These are phyloP conservation scores for Aquilaria yunnanensis DNA, from an alignment of 345 rosid genomes.

Conservation along the genomic window DNA sequence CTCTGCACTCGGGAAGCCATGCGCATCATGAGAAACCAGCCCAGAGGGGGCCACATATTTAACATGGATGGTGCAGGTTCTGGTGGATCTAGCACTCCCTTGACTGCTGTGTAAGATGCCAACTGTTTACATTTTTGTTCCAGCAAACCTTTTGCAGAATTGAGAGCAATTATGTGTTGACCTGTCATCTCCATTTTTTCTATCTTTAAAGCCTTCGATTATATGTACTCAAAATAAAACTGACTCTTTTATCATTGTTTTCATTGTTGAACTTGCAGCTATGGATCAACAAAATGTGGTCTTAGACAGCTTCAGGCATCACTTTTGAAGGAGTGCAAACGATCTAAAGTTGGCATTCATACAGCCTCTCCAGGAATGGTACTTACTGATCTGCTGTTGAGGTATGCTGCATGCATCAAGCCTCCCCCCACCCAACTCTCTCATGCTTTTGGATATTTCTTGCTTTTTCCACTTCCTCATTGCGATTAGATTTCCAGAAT, in stretches of 20 bases:
- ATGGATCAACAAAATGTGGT: slow-evolving; percentile 96
- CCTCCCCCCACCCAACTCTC: background rate
- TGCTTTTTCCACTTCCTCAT: background rate
- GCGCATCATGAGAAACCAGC: slow-evolving; percentile 63
- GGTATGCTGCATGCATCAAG: slow-evolving; percentile 29
- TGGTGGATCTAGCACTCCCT: slow-evolving; percentile 96
- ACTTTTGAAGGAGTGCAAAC: slow-evolving; percentile 68
- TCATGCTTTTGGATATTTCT: background rate
- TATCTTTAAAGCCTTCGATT: background rate
- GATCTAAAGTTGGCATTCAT: slow-evolving; percentile 83
- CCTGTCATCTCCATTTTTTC: background rate
- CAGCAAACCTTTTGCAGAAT: no score
- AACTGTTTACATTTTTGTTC: background rate
- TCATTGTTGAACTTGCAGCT: slow-evolving; percentile 38
- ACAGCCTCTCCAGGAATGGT: slow-evolving; percentile 99
- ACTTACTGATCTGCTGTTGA: slow-evolving; percentile 82
- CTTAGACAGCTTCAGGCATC: slow-evolving; percentile 90
- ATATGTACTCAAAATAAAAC: background rate
- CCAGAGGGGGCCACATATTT: slow-evolving; percentile 79
- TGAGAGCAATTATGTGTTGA: background rate
- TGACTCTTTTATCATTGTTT: slow-evolving; percentile 7
- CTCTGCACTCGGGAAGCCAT: slow-evolving; percentile 92
- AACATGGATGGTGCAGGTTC: slow-evolving; percentile 99
- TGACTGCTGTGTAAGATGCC: slow-evolving; percentile 82
- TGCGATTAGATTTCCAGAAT: background rate